These are phyloP conservation scores for Colletotrichum brevisporum DNA, from an alignment of 2,329 filamentous ascomycete species.

Conservation along the genomic window DNA sequence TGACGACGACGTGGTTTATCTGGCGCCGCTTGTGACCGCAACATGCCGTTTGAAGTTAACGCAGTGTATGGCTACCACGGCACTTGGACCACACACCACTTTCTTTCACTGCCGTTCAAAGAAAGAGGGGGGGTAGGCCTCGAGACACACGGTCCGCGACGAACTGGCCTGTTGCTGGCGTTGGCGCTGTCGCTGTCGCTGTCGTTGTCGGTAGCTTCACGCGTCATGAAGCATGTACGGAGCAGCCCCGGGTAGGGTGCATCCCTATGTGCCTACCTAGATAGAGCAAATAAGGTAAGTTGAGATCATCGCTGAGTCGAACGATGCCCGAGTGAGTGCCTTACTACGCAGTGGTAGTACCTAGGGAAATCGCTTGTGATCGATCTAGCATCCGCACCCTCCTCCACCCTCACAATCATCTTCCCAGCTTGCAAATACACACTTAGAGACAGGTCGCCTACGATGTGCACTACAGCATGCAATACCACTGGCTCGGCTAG, in stretches of 20 bases:
- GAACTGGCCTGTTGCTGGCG: slow-evolving; percentile 11
- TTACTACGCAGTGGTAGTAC: too few species aligned
- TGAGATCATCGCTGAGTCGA: too few species aligned
- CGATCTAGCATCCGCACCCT: too few species aligned
- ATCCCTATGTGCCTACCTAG: too few species aligned
- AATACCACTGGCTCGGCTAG: slow-evolving; percentile 16
- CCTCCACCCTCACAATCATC: too few species aligned
- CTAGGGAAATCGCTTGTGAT: too few species aligned
- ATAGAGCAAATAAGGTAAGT: too few species aligned
- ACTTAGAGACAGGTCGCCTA: slow-evolving; percentile 1
- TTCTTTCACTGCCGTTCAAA: background rate
- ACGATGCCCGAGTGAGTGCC: too few species aligned
- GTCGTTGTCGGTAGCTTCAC: too few species aligned
- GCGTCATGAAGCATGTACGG: too few species aligned
- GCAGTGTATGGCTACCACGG: background rate
- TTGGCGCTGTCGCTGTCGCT: background rate
- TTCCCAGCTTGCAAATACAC: background rate
- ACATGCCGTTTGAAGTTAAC: slow-evolving; percentile 27
- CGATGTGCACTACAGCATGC: background rate
- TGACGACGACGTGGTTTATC: slow-evolving; percentile 26
- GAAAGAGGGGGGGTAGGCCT: slow-evolving; percentile 6
- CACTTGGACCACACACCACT: slow-evolving; percentile 29
- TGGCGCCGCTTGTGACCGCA: slow-evolving; percentile 26
- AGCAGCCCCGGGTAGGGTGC: too few species aligned
- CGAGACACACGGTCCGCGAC: slow-evolving; percentile 17